Conservation (phyloP, 345 rosid genomes). For the Moringa oleifera region DNA sequence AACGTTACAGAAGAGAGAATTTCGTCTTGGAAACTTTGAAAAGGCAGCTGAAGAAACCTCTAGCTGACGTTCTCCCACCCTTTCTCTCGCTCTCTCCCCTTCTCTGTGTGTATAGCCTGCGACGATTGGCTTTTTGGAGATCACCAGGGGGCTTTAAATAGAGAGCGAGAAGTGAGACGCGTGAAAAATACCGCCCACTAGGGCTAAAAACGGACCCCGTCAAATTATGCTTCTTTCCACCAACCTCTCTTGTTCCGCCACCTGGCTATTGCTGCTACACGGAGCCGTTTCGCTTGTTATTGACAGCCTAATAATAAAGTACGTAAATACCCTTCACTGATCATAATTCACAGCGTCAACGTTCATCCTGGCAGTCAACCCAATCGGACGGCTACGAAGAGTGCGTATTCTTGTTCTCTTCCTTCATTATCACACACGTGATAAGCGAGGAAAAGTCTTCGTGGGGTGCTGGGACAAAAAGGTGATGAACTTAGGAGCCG, state of each 20-base stretch:
- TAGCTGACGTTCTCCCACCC: neutral
- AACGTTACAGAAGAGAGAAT: neutral
- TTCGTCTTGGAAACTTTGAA: neutral
- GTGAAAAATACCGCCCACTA: neutral
- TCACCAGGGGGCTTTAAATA: neutral
- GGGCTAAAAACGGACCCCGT: neutral
- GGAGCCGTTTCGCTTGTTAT: too few species aligned
- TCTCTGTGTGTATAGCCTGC: neutral
- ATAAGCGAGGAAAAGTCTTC: neutral
- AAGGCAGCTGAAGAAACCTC: conserved; percentile 12
- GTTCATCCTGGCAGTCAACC: neutral
- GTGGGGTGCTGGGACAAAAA: neutral
- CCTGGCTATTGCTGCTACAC: too few species aligned
- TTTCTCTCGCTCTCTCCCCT: conserved; percentile 5
- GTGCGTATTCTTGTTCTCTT: neutral
- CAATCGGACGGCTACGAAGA: conserved; percentile 2
- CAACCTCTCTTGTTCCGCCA: too few species aligned
- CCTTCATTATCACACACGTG: neutral
- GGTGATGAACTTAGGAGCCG: neutral
- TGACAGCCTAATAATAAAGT: too few species aligned
- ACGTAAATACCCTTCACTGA: too few species aligned
- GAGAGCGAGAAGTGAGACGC: neutral
- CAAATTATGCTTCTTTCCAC: neutral
- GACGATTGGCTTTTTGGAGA: conserved; percentile 8
- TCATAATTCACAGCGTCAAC: neutral